Base-by-base conservation (phyloP, 805 yeast genomes). In the Wickerhamiella kurtzmanii region DNA sequence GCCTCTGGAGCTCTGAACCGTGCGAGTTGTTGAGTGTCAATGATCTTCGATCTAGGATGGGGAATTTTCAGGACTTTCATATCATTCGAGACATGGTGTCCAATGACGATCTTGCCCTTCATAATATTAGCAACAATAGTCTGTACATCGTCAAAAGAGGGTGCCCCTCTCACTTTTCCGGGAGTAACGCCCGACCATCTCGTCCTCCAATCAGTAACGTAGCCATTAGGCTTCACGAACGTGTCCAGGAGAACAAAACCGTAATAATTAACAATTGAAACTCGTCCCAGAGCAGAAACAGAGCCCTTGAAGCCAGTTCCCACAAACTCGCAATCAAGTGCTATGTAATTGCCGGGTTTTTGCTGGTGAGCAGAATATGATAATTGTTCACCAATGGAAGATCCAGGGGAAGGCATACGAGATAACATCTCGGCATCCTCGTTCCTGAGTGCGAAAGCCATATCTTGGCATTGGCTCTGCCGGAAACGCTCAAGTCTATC, bases 251-350 rank as follows among this genome's bases (percentile, higher is more conserved):
- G 59, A 0, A 76, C 70, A 52, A 75, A 74, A 0, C 96, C 96
- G 57, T 75, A 80, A 60, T 71, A 85, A 60, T 88, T 86, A 2
- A 88, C 96, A 11, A 88, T 67, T 0, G 96, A 85, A 0, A 87
- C 92, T 54, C 96, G 71, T 0, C 95, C 96, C 15, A 88, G 67
- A 1, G 79, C 89, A 3, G 86, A 77, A 35, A 58, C 57, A 8
- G 60, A 49, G 4, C 94, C 94, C 8, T 77, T 79, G 3, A 73
- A 75, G 0, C 95, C 96, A 2, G 82, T 80, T 9, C 96, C 96
- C 2, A 88, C 96, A 68, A 88, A 87, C 57, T 88, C 97, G 67
- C 96, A 87, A 64, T 88, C 97, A 50, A 88, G 75, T 1, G 95
- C 85, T 2, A 87, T 50, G 54, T 74, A 87, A 56, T 74, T 81